Base-by-base conservation (phyloP, 1,139 yeast genomes). In the Candida sp. region DNA sequence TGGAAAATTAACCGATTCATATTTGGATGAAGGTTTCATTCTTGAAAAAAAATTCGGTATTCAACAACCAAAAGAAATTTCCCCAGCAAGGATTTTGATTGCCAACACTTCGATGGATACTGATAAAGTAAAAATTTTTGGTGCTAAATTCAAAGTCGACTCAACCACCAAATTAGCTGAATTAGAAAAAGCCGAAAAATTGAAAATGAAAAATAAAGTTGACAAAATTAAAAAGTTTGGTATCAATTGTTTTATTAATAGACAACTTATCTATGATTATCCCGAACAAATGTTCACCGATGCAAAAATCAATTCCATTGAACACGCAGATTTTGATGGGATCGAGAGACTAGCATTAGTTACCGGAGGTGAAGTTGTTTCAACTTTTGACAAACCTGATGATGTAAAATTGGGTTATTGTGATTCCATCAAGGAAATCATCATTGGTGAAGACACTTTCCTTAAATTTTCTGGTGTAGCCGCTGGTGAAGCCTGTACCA, bases 281-380 rank as follows among this genome's bases (percentile, higher is more conserved):
- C 99, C 99, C 27, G 99, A 93, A 68, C 97, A 89, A 66, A 75
- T 93, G 53, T 88, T 93, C 60, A 80, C 96, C 5, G 99, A 93
- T 57, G 68, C 89, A 37, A 82, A 84, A 45, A 87, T 93, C 57
- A 91, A 89, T 67, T 84, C 97, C 30, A 89, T 93, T 51, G 99
- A 93, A 69, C 99, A 95, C 61, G 99, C 99, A 21, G 99, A 95
- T 66, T 95, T 95, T 56, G 99, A 89, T 60, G 99, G 99, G 56
- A 90, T 93, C 46, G 99, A 93, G 72, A 84, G 99, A 63, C 78
- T 93, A 54, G 97, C 99, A 4, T 75, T 93, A 40, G 99, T 91
- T 22, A 91, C 98, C 5, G 99, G 99, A 41, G 99, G 97, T 57
- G 99, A 93, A 70, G 98, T 95, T 45, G 97, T 86, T 3, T 91